Evolutionary conservation across 441 rosid species (phyloP), one percentile per base, ranked within the genome.

Genomic region (Populus hybrid): DNA sequence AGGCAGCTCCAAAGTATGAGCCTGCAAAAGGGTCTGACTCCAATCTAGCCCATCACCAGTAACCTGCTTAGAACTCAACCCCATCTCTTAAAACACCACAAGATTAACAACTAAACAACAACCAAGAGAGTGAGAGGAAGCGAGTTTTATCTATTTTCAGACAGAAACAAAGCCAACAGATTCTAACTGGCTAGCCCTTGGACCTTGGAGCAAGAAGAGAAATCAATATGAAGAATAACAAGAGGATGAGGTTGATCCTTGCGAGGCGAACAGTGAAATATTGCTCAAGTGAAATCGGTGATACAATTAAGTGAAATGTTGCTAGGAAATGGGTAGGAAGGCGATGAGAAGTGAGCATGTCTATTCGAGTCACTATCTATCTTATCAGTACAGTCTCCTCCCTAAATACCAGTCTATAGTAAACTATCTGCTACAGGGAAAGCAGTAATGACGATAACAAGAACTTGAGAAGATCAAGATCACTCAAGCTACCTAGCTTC

Each of bases 21-120:
- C 75, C 77, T 82, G 83, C 81, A 84, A 59, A 67, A 80, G 84
- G 21, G 82, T 78, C 80, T 81, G 82, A 71, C 79, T 87, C 93
- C 91, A 86, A 46, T 83, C 91, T 42, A 80, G 53, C 38, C 83
- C 89, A 75, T 88, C 86, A 4, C 78, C 59, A 0, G 90, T 86
- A 71, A 86, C 92, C 76, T 83, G 82, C 69, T 85, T 86, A 8
- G 85, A 85, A 83, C 92, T 87, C 81, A 88, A 80, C 32, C 91
- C 91, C 92, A 89, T 87, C 42, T 74, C 75, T 77, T 65, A 16
- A 16, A 14, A 67, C 11, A 10, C 38, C 40, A 14, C 1, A 65
- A 75, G 35, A 38, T 30, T 57, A 67, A 16, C 34, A 21, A 57
- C 4, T 4, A 70, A 59, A 35, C 18, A 9, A 16, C 10, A 36